phyloP scores from a whole-genome alignment of 2,329 filamentous ascomycete genomes.

The Fusarium xyrophilum region DNA sequence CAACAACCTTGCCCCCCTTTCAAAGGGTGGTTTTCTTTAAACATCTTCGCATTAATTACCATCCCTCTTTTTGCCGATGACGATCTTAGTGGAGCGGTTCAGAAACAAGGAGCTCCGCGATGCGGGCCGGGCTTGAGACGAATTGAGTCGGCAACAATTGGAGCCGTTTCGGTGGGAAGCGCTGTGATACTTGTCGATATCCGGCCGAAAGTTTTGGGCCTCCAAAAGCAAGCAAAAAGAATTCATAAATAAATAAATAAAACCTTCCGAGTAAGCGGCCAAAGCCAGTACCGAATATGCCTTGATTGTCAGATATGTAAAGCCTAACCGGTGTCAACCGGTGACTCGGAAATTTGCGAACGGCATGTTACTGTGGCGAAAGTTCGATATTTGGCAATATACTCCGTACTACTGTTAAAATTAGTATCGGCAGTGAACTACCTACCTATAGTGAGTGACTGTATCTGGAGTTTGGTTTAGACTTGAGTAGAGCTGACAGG shows the following conservation, averaged over 20 bases:
- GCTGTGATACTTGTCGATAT: slow-evolving; percentile 5
- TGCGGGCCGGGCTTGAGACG: slow-evolving; percentile 30
- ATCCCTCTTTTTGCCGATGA: slow-evolving; percentile 1
- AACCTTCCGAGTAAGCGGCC: background rate
- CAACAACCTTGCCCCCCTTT: background rate
- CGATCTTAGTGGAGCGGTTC: slow-evolving; percentile 17
- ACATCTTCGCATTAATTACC: background rate
- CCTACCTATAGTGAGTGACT: background rate
- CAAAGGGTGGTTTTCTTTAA: background rate
- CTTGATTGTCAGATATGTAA: background rate
- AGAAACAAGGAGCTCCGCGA: slow-evolving; percentile 20
- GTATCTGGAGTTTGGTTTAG: background rate
- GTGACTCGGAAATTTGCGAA: slow-evolving; percentile 6
- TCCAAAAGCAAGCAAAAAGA: slow-evolving; percentile 1
- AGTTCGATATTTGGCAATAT: background rate
- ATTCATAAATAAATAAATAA: slow-evolving; percentile 12
- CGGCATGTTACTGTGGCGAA: background rate
- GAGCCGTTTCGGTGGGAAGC: slow-evolving; percentile 25
- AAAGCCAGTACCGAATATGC: background rate
- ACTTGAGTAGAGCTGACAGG: background rate
- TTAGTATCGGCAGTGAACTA: background rate
- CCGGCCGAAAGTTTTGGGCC: slow-evolving; percentile 9
- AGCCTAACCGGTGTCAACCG: background rate
- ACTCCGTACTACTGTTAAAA: background rate
- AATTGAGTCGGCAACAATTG: slow-evolving; percentile 30